These are phyloP conservation scores for Stagonosporopsis vannaccii DNA, from an alignment of 2,329 filamentous ascomycete genomes.

Conservation along the genomic window DNA sequence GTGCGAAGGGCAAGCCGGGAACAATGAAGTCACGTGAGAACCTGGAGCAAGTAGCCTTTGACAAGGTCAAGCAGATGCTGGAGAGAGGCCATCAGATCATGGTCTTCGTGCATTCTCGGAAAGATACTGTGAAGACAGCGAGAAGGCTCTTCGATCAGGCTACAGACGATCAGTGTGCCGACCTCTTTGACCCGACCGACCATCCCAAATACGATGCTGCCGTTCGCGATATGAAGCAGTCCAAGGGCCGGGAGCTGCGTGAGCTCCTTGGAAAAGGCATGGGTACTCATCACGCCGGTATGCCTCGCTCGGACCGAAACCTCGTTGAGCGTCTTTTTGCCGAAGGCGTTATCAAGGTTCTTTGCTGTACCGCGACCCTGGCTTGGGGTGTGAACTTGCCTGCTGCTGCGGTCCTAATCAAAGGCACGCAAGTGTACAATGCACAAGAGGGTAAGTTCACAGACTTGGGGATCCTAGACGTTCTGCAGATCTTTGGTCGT, in stretches of 20 bases:
- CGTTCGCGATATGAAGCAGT: constrained; percentile 82
- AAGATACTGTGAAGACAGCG: constrained; percentile 90
- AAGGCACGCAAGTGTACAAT: constrained; percentile 96
- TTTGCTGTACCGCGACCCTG: constrained; percentile 96
- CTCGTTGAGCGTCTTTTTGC: constrained; percentile 92
- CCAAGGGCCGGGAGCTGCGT: constrained; percentile 83
- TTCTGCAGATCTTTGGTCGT: constrained; percentile 97
- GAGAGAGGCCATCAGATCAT: constrained; percentile 94
- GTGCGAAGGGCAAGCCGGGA: constrained; percentile 89
- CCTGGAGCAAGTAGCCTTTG: constrained; percentile 84
- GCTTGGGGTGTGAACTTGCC: constrained; percentile 99
- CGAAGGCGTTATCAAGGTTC: constrained; percentile 92
- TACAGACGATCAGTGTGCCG: constrained; percentile 76
- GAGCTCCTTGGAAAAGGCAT: constrained; percentile 91
- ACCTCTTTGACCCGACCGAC: constrained; percentile 81
- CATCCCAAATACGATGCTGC: constrained; percentile 84
- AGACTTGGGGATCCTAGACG: constrained; percentile 93
- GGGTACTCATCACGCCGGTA: constrained; percentile 95
- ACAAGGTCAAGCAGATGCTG: constrained; percentile 95
- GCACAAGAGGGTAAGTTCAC: constrained; percentile 96
- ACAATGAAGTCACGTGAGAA: constrained; percentile 86
- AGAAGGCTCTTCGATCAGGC: constrained; percentile 88
- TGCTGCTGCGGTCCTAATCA: constrained; percentile 95
- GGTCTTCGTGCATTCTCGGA: constrained; percentile 98
- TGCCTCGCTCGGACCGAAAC: constrained; percentile 93